Evolutionary conservation across 768 basidiomycete species (phyloP).

Genomic region (Lepiota brunneoincarnata): DNA sequence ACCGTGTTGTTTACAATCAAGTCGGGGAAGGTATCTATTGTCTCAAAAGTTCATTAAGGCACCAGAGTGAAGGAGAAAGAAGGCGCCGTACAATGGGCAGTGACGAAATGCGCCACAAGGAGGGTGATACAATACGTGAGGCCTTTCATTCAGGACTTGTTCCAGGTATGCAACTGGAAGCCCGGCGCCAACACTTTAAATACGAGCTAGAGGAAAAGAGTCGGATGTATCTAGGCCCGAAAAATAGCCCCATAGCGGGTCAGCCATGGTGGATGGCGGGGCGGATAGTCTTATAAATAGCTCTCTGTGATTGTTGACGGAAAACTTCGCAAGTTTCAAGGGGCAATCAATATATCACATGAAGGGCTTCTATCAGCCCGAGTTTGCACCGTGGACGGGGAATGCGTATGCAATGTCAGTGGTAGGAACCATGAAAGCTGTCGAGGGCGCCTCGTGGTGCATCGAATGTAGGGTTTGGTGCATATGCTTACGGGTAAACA

Average conservation of each 20-base stretch:
- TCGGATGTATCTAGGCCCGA: slow-evolving; percentile 9
- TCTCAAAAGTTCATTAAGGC: too few relatives aligned
- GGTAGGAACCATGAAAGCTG: too few relatives aligned
- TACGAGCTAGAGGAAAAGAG: slow-evolving; percentile 3
- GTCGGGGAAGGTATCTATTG: slow-evolving; percentile 28
- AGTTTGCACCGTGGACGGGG: too few relatives aligned
- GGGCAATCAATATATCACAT: too few relatives aligned
- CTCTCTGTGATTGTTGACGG: too few relatives aligned
- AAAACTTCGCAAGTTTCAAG: too few relatives aligned
- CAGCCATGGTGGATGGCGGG: neutral
- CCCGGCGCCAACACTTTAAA: neutral
- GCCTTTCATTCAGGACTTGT: neutral
- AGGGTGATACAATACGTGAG: neutral
- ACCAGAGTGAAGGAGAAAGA: neutral
- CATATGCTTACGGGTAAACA: too few relatives aligned
- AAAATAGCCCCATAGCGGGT: neutral
- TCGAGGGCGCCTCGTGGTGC: too few relatives aligned
- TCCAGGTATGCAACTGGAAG: neutral
- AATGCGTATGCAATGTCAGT: too few relatives aligned
- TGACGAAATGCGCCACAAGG: neutral
- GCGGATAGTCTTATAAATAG: neutral
- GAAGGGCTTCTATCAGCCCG: too few relatives aligned
- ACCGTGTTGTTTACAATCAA: slow-evolving; percentile 25
- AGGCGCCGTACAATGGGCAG: neutral
- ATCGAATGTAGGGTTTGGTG: too few relatives aligned